These are phyloP conservation scores for Paramecium bursaria DNA, from an alignment of 73 alveolate species.

Conservation along the genomic window DNA sequence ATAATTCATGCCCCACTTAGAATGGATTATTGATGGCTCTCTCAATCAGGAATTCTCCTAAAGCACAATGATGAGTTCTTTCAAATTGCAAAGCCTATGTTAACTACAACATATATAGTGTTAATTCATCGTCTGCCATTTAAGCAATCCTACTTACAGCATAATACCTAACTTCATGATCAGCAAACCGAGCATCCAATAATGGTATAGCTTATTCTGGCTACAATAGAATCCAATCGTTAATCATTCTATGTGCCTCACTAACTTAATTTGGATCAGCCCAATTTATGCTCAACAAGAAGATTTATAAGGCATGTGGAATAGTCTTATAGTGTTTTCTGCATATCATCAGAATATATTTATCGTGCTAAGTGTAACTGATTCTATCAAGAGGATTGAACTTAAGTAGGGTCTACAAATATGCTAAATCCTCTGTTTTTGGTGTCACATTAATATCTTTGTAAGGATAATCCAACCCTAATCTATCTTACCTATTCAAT, in stretches of 20 bases:
- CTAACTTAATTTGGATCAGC: constrained; percentile 71
- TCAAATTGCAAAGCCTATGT: constrained; percentile 93
- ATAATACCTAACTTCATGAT: constrained; percentile 83
- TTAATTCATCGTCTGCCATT: constrained; percentile 92
- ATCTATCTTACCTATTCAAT: no score
- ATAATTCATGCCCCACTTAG: constrained; percentile 95
- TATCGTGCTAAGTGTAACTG: constrained; percentile 66
- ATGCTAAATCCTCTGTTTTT: constrained; percentile 72
- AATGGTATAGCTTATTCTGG: constrained; percentile 90
- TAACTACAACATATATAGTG: constrained; percentile 91
- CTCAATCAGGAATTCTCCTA: constrained; percentile 93
- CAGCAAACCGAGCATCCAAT: constrained; percentile 86
- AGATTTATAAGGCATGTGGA: constrained; percentile 69
- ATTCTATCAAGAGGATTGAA: constrained; percentile 70
- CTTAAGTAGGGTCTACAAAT: constrained; percentile 54
- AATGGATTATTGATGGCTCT: constrained; percentile 88
- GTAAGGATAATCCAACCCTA: constrained; percentile 53
- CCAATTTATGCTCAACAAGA: constrained; percentile 73
- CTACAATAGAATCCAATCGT: constrained; percentile 83
- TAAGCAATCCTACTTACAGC: constrained; percentile 89
- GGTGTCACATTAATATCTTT: constrained; percentile 67
- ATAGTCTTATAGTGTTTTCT: constrained; percentile 72
- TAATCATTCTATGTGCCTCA: constrained; percentile 73
- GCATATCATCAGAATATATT: constrained; percentile 69
- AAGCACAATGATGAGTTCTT: constrained; percentile 88